Base-by-base conservation (phyloP, 441 rosid species). In the Populus trichocarpa region DNA sequence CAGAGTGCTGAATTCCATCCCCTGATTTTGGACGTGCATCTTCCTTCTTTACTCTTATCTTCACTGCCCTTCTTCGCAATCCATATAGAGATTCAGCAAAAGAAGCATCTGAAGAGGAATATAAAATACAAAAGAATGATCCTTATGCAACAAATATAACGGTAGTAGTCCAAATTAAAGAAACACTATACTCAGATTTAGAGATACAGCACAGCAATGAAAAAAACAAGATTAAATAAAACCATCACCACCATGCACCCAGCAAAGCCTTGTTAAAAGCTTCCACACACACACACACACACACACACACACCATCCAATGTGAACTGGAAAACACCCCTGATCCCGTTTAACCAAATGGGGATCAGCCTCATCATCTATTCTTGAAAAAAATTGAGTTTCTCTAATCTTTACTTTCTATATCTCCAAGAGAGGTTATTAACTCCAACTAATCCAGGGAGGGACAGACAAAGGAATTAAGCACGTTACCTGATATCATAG, bases 51-150 rank as follows among this genome's bases (percentile, higher is more conserved):
- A 77, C 82, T 84, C 76, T 88, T 80, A 96, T 86, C 78, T 82
- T 89, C 80, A 81, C 90, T 9, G 95, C 86, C 88, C 96, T 90
- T 85, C 99, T 94, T 85, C 98, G 88, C 86, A 96, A 86, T 36
- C 99, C 99, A 85, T 96, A 96, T 32, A 96, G 88, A 69, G 98
- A 92, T 81, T 93, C 99, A 67, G 99, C 83, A 86, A 96, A 96
- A 13, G 98, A 96, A 82, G 97, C 98, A 88, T 96, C 99, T 96
- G 89, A 70, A 83, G 68, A 79, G 74, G 64, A 82, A 83, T 13
- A 82, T 13, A 59, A 61, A 65, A 75, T 16, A 33, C 14, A 69
- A 64, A 74, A 68, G 76, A 75, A 71, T 57, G 33, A 81, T 20
- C 30, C 63, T 1, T 20, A 72, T 72, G 66, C 25, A 35, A 46